Conservation (phyloP, 2,329 filamentous ascomycete species). For the Ophiosphaerella korrae region DNA sequence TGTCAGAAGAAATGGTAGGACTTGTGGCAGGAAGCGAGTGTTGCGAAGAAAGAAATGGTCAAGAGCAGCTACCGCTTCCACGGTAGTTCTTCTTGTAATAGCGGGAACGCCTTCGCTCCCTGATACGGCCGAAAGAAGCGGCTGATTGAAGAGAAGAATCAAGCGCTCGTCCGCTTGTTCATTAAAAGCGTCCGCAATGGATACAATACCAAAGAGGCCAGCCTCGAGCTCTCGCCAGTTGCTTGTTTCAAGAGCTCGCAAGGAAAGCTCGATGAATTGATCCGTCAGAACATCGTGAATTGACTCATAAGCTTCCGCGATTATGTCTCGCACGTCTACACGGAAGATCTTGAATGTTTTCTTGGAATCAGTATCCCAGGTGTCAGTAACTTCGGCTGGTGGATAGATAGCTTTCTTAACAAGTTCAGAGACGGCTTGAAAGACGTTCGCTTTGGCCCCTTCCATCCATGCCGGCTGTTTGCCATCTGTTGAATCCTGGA, state of each 20-base stretch:
- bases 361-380: constrained; percentile 73
- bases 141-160: constrained; percentile 67
- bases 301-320: constrained; percentile 72
- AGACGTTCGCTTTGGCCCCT: constrained; percentile 63
- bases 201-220: constrained; percentile 66
- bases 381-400: constrained; percentile 58
- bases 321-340: constrained; percentile 77
- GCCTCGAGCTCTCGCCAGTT: constrained; percentile 59
- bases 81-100: constrained; percentile 69
- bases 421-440: constrained; percentile 68
- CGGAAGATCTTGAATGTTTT: constrained; percentile 73
- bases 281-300: constrained; percentile 53
- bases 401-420: constrained; percentile 75
- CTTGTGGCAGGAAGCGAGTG: constrained; percentile 68
- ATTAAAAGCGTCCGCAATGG: constrained; percentile 68
- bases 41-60: constrained; percentile 78
- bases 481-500: constrained; percentile 39
- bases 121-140: constrained; percentile 57
- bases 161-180: constrained; percentile 66
- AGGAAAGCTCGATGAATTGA: constrained; percentile 53
- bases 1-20: constrained; percentile 75
- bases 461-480: constrained; percentile 60
- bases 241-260: constrained; percentile 47
- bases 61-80: constrained; percentile 73
- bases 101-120: constrained; percentile 59